Base-by-base conservation (phyloP, 257 asterid genomes). In the Solanum virginianum region DNA sequence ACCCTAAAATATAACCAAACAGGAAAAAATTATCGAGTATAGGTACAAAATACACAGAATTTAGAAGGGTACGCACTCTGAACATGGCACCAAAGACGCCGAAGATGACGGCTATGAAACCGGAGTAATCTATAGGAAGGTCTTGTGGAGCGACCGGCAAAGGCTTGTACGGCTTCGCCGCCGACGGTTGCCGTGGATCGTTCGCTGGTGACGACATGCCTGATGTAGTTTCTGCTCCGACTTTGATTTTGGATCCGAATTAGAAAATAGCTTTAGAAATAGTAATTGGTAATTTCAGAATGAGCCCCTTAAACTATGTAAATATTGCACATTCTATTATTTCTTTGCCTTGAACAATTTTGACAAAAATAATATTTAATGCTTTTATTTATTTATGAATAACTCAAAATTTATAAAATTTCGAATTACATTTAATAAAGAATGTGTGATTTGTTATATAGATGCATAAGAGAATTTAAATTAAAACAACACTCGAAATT, bases 41-140 rank as follows among this genome's bases (percentile, higher is more conserved):
- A 39, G 24, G 16, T 18, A 69, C 24, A 68, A 36, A 36, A 68
- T 68, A 68, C 8, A 39, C 16, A 2, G 53, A 68, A 36, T 8
- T 68, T 69, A 18, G 14, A 68, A 68, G 29, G 53, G 2, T 18
- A 39, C 80, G 54, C 24, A 70, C 80, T 81, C 93, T 88, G 87
- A 92, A 92, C 95, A 91, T 92, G 41, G 94, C 95, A 60, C 99
- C 99, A 39, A 95, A 89, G 75, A 95, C 97, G 79, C 98, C 98
- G 85, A 92, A 94, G 16, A 95, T 45, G 55, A 94, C 98, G 63
- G 97, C 98, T 85, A 94, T 87, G 87, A 94, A 94, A 16, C 98
- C 98, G 53, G 98, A 93, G 88, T 94, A 95, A 83, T 95, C 97
- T 51, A 93, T 65, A 32, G 98, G 98, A 82, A 90, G 93, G 83